Evolutionary conservation across 2,329 filamentous ascomycete species (phyloP).

Genomic region (Trichophyton rubrum): DNA sequence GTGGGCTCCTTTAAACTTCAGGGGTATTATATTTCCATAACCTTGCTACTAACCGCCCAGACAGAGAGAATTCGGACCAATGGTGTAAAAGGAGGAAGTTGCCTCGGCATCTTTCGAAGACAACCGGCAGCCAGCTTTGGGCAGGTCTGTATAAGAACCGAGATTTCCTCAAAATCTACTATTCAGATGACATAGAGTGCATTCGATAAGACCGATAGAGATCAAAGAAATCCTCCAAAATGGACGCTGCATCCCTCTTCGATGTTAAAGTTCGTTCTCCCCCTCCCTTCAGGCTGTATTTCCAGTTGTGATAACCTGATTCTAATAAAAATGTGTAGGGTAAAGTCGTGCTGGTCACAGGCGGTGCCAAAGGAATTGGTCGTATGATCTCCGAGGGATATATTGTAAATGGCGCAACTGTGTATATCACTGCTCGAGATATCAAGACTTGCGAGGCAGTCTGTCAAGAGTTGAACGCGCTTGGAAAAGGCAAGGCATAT

Average conservation of each 20-base stretch:
- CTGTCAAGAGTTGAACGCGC: conserved; percentile 35
- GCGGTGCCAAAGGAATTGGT: conserved; percentile 40
- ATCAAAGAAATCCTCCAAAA: conserved; percentile 18
- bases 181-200: background rate
- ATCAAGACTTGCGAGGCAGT: conserved; percentile 39
- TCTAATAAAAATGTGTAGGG: conserved; percentile 35
- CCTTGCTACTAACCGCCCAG: too few relatives aligned
- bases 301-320: conserved; percentile 43
- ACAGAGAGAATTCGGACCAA: too few relatives aligned
- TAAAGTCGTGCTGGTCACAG: conserved; percentile 40
- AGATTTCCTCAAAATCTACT: background rate
- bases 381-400: conserved; percentile 46
- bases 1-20: too few relatives aligned
- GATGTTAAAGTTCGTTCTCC: conserved; percentile 42
- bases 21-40: background rate
- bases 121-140: background rate
- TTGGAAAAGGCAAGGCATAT: conserved; percentile 40
- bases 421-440: conserved; percentile 44
- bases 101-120: background rate
- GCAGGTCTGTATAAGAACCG: too few relatives aligned
- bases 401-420: conserved; percentile 40
- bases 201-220: background rate
- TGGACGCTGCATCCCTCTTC: conserved; percentile 47
- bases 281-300: background rate
- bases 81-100: background rate